phyloP scores from a whole-genome alignment of 2,329 filamentous ascomycete genomes.

The Nigrospora oryzae region DNA sequence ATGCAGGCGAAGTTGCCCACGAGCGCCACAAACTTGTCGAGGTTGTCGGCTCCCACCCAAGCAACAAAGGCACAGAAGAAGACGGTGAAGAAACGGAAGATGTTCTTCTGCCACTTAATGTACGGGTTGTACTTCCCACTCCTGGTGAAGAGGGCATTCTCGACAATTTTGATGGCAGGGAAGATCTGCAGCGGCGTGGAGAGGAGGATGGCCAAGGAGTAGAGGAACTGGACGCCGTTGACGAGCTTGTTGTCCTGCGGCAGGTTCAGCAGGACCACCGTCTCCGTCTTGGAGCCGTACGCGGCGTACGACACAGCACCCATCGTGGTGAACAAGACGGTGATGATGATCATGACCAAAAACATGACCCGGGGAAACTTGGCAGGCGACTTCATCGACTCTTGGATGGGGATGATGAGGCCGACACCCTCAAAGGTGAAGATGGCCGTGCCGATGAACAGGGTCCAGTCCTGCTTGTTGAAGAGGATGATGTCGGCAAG shows the following conservation, averaged over 20 bases:
- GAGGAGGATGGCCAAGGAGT: slow-evolving; percentile 93
- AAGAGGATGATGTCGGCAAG: slow-evolving; percentile 83
- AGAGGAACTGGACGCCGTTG: slow-evolving; percentile 92
- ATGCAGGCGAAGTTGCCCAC: slow-evolving; percentile 98
- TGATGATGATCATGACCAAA: slow-evolving; percentile 91
- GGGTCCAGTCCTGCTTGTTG: slow-evolving; percentile 86
- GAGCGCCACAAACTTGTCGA: slow-evolving; percentile 95
- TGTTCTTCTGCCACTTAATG: slow-evolving; percentile 99
- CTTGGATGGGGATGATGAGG: slow-evolving; percentile 95
- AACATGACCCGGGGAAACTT: slow-evolving; percentile 88
- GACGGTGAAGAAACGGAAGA: slow-evolving; percentile 90
- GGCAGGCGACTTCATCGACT: slow-evolving; percentile 84
- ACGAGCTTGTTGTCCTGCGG: slow-evolving; percentile 93
- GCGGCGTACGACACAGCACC: slow-evolving; percentile 93
- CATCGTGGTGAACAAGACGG: slow-evolving; percentile 80
- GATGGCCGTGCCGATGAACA: slow-evolving; percentile 97
- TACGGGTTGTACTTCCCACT: slow-evolving; percentile 97
- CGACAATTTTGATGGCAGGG: slow-evolving; percentile 92
- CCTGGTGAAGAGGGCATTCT: slow-evolving; percentile 86
- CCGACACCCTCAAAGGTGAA: slow-evolving; percentile 99
- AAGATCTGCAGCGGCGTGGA: slow-evolving; percentile 96
- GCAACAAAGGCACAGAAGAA: slow-evolving; percentile 78
- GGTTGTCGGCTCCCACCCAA: slow-evolving; percentile 83
- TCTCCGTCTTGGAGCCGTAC: slow-evolving; percentile 91
- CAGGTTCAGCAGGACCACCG: slow-evolving; percentile 90